A percentile compares a stretch with the other conserved stretches of the same genome.
Evolutionary conservation across 2,329 filamentous ascomycete genomes (phyloP).

Genomic region (Sphaceloma murrayae): DNA sequence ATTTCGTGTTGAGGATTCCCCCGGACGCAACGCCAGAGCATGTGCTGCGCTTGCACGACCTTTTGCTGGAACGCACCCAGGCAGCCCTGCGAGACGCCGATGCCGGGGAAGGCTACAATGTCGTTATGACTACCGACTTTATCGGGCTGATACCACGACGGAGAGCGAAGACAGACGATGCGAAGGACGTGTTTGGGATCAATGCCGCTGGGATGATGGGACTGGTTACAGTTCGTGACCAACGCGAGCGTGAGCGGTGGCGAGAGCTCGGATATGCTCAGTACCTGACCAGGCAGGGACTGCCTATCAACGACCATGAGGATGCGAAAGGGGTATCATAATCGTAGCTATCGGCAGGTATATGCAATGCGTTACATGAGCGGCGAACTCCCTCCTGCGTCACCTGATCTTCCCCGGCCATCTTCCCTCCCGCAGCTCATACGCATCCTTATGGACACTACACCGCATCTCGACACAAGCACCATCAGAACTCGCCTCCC

Average conservation of each 20-base stretch:
- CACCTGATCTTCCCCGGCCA: neutral
- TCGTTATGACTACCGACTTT: conserved; percentile 28
- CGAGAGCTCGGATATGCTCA: conserved; percentile 13
- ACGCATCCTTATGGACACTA: neutral
- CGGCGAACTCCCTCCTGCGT: conserved; percentile 1
- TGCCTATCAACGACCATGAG: conserved; percentile 14
- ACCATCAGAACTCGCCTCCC: conserved; percentile 27
- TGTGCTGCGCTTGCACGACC: conserved; percentile 20
- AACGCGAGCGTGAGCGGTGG: conserved; percentile 15
- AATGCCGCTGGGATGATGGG: conserved; percentile 33
- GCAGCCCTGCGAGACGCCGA: conserved; percentile 15
- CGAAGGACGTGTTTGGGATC: conserved; percentile 24
- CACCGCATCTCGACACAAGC: neutral
- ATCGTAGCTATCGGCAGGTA: conserved; percentile 9
- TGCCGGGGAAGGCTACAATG: conserved; percentile 27
- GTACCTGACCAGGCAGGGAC: conserved; percentile 13
- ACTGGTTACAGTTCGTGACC: conserved; percentile 21
- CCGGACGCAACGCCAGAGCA: conserved; percentile 6
- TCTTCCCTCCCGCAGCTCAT: neutral
- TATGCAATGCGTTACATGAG: conserved; percentile 14
- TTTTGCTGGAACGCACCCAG: conserved; percentile 14
- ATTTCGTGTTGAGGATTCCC: conserved; percentile 15
- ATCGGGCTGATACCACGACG: conserved; percentile 30
- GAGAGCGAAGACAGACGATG: conserved; percentile 20
- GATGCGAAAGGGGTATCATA: conserved; percentile 12